Percentiles rank a stretch among this genome's conserved stretches.
Conservation (phyloP, 2,329 filamentous ascomycete genomes). For the Waltergamsia citrina region DNA sequence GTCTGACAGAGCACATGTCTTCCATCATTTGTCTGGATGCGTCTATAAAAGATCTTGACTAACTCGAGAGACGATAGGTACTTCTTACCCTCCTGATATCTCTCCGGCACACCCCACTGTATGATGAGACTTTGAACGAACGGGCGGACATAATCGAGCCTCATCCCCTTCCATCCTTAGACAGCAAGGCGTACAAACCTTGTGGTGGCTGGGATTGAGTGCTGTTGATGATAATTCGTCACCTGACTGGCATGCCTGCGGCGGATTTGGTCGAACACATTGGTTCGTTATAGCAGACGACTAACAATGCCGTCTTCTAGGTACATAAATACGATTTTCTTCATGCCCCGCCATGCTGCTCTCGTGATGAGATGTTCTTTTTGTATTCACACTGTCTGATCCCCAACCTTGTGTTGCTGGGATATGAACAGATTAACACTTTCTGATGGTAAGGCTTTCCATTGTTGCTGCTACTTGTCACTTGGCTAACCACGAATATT, state of each 20-base stretch:
- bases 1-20: conserved; percentile 44
- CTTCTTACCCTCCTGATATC: conserved; percentile 3
- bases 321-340: conserved; percentile 18
- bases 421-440: conserved; percentile 45
- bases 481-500: conserved; percentile 5
- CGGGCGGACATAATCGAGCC: conserved; percentile 60
- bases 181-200: conserved; percentile 54
- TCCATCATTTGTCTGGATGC: conserved; percentile 12
- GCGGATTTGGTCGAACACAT: too few relatives aligned
- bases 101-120: conserved; percentile 15
- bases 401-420: conserved; percentile 23
- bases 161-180: conserved; percentile 30
- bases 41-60: conserved; percentile 1
- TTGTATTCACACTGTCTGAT: conserved; percentile 56
- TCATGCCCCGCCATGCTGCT: conserved; percentile 9
- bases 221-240: conserved; percentile 60
- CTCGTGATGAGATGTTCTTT: conserved; percentile 36
- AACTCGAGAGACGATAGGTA: conserved; percentile 29
- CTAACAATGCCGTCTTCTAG: conserved; percentile 22
- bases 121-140: conserved; percentile 62
- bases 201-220: conserved; percentile 40
- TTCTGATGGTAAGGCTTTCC: conserved; percentile 35
- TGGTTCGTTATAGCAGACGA: too few relatives aligned
- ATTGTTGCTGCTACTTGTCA: background rate
- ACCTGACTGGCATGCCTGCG: conserved; percentile 40